Conservation (phyloP, 495 filamentous ascomycete genomes). For the Neurospora tetrasperma region DNA sequence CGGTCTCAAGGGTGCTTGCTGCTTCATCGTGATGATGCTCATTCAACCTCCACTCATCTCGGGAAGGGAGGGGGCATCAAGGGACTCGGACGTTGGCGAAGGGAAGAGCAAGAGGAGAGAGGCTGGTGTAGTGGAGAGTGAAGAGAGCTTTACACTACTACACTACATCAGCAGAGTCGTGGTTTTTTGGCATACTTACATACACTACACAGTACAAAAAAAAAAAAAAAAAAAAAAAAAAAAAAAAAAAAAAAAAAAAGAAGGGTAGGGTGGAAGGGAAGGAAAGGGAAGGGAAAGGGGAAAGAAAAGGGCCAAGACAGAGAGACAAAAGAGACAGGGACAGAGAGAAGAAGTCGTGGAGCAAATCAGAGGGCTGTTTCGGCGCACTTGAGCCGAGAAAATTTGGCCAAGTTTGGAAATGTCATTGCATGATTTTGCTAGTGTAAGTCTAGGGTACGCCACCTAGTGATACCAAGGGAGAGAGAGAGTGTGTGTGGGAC, state of each 20-base stretch:
- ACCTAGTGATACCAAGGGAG: neutral
- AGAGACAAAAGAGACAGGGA: neutral
- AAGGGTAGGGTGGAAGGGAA: neutral
- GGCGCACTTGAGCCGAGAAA: neutral
- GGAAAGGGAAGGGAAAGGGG: neutral
- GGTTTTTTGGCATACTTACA: neutral
- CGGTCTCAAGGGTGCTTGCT: neutral
- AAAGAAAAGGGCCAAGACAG: neutral
- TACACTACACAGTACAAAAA: too few species aligned
- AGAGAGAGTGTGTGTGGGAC: neutral
- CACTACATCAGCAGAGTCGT: neutral
- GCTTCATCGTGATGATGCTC: neutral
- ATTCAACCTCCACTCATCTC: neutral
- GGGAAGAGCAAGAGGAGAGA: neutral
- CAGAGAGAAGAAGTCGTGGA: neutral
- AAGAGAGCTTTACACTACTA: neutral
- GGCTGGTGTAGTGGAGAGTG: neutral
- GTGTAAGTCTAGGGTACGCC: neutral
- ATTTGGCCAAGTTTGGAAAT: neutral
- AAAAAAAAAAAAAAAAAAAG: neutral
- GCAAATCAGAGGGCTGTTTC: neutral
- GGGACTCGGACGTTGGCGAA: neutral
- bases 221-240: neutral
- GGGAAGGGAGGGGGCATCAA: neutral
- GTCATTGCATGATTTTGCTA: neutral